phyloP scores from a whole-genome alignment of 2,329 filamentous ascomycete genomes.

The Trichoderma simmonsii region DNA sequence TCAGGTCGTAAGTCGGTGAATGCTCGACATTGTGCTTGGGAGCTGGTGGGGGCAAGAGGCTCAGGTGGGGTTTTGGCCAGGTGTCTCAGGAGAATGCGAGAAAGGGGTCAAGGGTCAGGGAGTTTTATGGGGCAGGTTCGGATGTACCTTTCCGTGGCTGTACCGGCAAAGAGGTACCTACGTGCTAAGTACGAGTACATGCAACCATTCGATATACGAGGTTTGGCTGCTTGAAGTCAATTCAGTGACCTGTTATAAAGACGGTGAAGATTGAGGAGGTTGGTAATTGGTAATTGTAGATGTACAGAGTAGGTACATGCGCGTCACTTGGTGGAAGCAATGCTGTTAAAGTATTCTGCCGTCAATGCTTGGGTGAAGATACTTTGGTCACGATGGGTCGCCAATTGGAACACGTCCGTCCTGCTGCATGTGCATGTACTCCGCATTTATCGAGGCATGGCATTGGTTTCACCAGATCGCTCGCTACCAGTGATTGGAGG shows the following conservation, averaged over 20 bases:
- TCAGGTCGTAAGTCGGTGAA: slow-evolving; percentile 13
- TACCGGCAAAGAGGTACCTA: background rate
- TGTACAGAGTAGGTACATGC: background rate
- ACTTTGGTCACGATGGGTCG: background rate
- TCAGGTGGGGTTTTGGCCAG: slow-evolving; percentile 12
- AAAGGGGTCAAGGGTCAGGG: slow-evolving; percentile 8
- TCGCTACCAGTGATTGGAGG: background rate
- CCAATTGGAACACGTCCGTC: background rate
- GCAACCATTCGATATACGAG: background rate
- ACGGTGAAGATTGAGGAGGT: background rate
- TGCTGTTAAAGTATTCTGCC: background rate
- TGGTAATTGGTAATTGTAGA: background rate
- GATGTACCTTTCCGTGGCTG: background rate
- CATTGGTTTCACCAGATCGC: background rate
- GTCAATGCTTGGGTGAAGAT: background rate
- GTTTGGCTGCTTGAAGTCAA: background rate
- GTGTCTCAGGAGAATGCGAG: background rate
- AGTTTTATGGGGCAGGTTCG: background rate
- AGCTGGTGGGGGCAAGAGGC: slow-evolving; percentile 12
- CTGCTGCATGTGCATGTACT: background rate
- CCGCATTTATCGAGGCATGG: slow-evolving; percentile 1
- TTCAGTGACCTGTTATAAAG: background rate
- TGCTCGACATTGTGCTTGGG: slow-evolving; percentile 4
- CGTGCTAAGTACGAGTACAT: background rate
- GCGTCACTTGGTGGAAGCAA: background rate